Evolutionary conservation across 768 basidiomycete species (phyloP), one percentile per base, ranked within the genome.

Genomic region (Ramaria sp.): DNA sequence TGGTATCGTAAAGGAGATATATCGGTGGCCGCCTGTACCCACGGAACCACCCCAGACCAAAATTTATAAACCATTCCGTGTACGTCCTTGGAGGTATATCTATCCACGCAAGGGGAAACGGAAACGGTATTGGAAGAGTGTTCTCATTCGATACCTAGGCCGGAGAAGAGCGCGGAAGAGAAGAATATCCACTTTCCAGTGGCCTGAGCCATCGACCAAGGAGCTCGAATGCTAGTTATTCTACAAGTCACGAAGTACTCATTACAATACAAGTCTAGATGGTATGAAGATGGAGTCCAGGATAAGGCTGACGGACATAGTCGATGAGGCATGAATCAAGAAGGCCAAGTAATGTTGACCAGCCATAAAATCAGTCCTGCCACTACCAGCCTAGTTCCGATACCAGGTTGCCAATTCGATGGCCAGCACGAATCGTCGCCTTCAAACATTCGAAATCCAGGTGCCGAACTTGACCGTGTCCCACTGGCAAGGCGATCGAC

Each of bases 1-100:
- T 59, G 80, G 81, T 63, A 76, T 85, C 57, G 69, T 66, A 39
- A 60, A 53, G 20, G 54, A 60, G 30, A 68, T 71, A 59, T 49
- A 66, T 48, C 22, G 31, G n/a, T 5, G 10, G 19, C 22, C 17
- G 12, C 30, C 55, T n/a, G 20, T 38, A 12, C 27, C 27, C 20
- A n/a, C 15, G 19, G 37, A 49, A n/a, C 20, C 31, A 15, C 19
- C 34, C 15, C 10, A 31, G 9, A 15, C 24, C 1, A 37, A 20
- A 7, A 22, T 38, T 39, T 5, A 39, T 15, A 31, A 17, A 31
- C 42, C 31, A 27, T 24, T 52, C 13, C 33, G 19, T n/a, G 34
- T 52, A 12, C 45, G 20, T 22, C 7, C 45, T 17, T 57, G 55
- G 55, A 37, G 55, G 13, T 24, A 20, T 9, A 38, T 34, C 22